phyloP scores from a whole-genome alignment of 768 basidiomycete species.

The Pilatotrama ljubarskyi region DNA sequence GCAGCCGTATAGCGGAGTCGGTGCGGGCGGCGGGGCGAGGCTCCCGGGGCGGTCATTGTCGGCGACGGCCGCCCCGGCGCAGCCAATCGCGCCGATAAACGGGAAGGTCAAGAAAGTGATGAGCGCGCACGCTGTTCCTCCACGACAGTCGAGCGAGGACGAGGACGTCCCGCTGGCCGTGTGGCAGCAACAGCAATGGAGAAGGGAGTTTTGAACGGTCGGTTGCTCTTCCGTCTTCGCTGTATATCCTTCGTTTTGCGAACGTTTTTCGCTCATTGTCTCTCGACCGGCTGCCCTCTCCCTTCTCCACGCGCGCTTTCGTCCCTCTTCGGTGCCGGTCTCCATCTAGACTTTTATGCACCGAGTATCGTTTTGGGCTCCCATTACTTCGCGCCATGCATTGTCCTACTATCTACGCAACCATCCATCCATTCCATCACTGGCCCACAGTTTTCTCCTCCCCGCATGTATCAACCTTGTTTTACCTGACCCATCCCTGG shows the following conservation, averaged over 20 bases:
- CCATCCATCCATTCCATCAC: neutral
- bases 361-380: neutral
- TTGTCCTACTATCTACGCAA: slow-evolving; percentile 1
- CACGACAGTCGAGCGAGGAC: slow-evolving; percentile 58
- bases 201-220: slow-evolving; percentile 34
- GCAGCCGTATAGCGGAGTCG: slow-evolving; percentile 22
- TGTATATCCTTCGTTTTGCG: neutral
- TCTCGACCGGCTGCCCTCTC: neutral
- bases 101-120: slow-evolving; percentile 61
- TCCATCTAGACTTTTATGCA: slow-evolving; percentile 10
- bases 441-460: neutral
- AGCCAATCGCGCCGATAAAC: slow-evolving; percentile 41
- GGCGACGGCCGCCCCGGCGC: slow-evolving; percentile 56
- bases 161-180: slow-evolving; percentile 81
- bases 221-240: neutral
- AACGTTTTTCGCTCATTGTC: neutral
- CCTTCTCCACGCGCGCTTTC: neutral
- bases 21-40: slow-evolving; percentile 30
- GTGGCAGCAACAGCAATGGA: slow-evolving; percentile 70
- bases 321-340: neutral
- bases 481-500: neutral
- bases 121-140: slow-evolving; percentile 61
- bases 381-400: neutral
- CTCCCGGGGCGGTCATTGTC: slow-evolving; percentile 69
- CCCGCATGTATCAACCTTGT: slow-evolving; percentile 3